Base-by-base conservation (phyloP, 352 stramenopile species). In the Globisporangium irregulare region DNA sequence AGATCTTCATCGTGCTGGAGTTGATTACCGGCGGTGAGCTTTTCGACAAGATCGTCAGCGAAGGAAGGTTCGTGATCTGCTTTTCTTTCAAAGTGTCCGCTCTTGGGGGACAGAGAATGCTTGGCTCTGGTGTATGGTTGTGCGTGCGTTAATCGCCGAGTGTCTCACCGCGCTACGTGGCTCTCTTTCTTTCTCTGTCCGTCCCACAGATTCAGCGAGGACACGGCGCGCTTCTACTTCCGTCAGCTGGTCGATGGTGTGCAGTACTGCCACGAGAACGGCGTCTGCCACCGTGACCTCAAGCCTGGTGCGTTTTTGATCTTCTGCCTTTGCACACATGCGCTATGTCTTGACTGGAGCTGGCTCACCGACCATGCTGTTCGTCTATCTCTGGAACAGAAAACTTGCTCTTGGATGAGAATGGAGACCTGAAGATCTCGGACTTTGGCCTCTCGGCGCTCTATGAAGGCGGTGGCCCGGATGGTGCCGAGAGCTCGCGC, bases 341-440 rank as follows among this genome's bases (percentile, higher is more conserved):
- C 38, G 12, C 38, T 46, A 20, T 46, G 38, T 46, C 4, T 20
- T 20, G 38, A 4, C 36, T 46, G 18, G 2, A 46, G 12, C 36
- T 41, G 12, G 54, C 12, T 22, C 0, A 24, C 12, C 25, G 8
- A 38, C 10, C 15, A n/a, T 20, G n/a, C 59, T 55, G 22, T 27
- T 24, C 29, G 25, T 70, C 67, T 73, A 32, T 70, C 67, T 73
- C 29, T 48, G 38, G 48, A 75, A 48, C 71, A 75, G 93, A 98
- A 68, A 99, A 99, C 74, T 74, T 99, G 65, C 83, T 99, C 27
- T 79, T 99, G 24, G 97, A 99, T 68, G 84, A 97, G 59, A 90
- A 98, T 79, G 88, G 91, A 76, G 98, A 98, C 70, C 78, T 99
- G 18, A 99, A 99, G 80, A 99, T 99, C 77, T 98, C 94, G 55